Percentiles rank a stretch among this genome's conserved stretches.
phyloP scores from a whole-genome alignment of 306 rosid genomes.

The Prunus padus region DNA sequence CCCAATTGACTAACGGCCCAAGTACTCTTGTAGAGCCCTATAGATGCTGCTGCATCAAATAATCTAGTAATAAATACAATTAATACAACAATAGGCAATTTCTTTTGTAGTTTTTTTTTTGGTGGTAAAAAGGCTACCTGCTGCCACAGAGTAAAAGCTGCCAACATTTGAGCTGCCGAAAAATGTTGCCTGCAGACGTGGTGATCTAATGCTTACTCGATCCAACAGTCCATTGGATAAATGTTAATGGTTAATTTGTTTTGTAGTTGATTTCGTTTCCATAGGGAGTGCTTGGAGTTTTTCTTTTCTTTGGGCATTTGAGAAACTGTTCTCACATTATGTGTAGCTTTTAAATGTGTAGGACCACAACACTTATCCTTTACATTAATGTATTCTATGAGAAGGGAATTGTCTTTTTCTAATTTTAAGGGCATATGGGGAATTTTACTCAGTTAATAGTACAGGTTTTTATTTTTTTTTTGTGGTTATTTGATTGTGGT shows the following conservation, averaged over 20 bases:
- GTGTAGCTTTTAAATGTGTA: neutral
- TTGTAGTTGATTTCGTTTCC: neutral
- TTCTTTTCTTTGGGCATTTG: neutral
- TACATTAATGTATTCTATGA: neutral
- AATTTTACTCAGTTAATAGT: neutral
- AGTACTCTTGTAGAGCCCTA: too few relatives aligned
- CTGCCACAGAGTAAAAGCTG: too few relatives aligned
- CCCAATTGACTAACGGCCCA: too few relatives aligned
- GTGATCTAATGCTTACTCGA: too few relatives aligned
- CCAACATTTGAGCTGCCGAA: too few relatives aligned
- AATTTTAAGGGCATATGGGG: neutral
- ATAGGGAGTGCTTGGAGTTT: neutral
- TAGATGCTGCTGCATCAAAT: too few relatives aligned
- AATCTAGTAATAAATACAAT: too few relatives aligned
- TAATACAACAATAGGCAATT: too few relatives aligned
- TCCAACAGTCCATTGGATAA: too few relatives aligned
- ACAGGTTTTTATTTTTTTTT: neutral
- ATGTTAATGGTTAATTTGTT: neutral
- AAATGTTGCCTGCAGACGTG: too few relatives aligned
- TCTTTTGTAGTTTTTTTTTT: too few relatives aligned
- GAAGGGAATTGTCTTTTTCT: neutral
- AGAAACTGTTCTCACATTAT: neutral
- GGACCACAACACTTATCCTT: neutral
- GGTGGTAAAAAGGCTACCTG: too few relatives aligned
- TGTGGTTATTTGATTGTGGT: neutral